A percentile compares a stretch with the other conserved stretches of the same genome.
Conservation (phyloP, 2,329 filamentous ascomycete species). For the Botrytis aclada region DNA sequence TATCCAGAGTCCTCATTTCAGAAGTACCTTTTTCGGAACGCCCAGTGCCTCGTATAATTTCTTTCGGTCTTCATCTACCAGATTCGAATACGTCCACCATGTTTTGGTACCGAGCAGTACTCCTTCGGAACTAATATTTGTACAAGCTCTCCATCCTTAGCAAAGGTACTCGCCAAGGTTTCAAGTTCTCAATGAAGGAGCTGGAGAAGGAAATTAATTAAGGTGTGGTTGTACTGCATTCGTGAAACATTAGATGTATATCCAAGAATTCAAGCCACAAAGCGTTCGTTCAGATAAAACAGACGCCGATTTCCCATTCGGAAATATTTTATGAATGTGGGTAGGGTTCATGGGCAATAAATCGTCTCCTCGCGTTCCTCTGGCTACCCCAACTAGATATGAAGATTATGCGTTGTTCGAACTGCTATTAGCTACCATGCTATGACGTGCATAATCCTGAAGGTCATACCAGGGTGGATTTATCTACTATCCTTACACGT, state of each 20-base stretch:
- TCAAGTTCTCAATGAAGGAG: not conserved
- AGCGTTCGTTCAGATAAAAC: not conserved
- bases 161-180: not conserved
- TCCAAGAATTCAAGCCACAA: conserved; percentile 7
- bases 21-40: not conserved
- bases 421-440: conserved; percentile 1
- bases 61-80: not conserved
- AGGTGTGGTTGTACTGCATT: not conserved
- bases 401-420: conserved; percentile 5
- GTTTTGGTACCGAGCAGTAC: not conserved
- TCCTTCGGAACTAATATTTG: not conserved
- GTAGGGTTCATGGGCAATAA: not conserved
- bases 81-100: not conserved
- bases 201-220: conserved; percentile 11
- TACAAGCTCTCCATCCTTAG: not conserved
- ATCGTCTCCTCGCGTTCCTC: not conserved
- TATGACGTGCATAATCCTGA: conserved; percentile 14
- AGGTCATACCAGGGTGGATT: not conserved
- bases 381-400: not conserved
- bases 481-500: not conserved
- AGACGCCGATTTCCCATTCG: not conserved
- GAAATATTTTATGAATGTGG: not conserved
- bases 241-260: conserved; percentile 11
- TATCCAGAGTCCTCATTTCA: not conserved
- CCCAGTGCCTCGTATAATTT: not conserved